Conservation (phyloP, 805 yeast species). For the Starmerella apis region DNA sequence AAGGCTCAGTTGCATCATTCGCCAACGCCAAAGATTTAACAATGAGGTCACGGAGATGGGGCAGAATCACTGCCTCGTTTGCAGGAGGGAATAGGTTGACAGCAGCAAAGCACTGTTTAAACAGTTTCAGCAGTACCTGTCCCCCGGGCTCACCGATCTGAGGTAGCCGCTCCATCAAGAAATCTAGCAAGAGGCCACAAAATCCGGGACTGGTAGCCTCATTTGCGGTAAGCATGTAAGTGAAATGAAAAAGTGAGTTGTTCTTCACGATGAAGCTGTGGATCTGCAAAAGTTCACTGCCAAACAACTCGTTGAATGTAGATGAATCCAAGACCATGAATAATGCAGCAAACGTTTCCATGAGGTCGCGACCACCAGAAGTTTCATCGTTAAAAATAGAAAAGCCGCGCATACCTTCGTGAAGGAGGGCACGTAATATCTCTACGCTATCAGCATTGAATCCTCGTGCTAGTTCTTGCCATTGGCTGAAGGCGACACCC, state of each 20-base stretch:
- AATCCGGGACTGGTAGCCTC: slow-evolving; percentile 91
- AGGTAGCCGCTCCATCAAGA: slow-evolving; percentile 61
- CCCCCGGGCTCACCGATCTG: slow-evolving; percentile 69
- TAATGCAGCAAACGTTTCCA: slow-evolving; percentile 91
- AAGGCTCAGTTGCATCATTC: slow-evolving; percentile 80
- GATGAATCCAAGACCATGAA: slow-evolving; percentile 92
- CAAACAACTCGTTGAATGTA: slow-evolving; percentile 85
- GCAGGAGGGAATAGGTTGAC: slow-evolving; percentile 77
- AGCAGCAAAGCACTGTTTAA: slow-evolving; percentile 90
- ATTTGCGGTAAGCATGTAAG: slow-evolving; percentile 86
- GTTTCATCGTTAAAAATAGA: slow-evolving; percentile 53
- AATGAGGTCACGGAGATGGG: slow-evolving; percentile 76
- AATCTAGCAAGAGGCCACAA: slow-evolving; percentile 69
- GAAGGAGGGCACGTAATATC: slow-evolving; percentile 63
- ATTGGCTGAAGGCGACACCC: slow-evolving; percentile 39
- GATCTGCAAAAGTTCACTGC: slow-evolving; percentile 64
- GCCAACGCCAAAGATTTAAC: slow-evolving; percentile 68
- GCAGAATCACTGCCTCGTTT: slow-evolving; percentile 78
- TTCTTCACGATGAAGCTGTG: slow-evolving; percentile 71
- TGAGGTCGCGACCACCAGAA: slow-evolving; percentile 81
- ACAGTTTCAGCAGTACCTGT: slow-evolving; percentile 70
- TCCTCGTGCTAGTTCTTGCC: slow-evolving; percentile 83
- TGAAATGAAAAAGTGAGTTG: slow-evolving; percentile 77
- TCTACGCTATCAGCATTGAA: slow-evolving; percentile 72
- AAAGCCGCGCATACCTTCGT: slow-evolving; percentile 75